Conservation (phyloP, 768 basidiomycete species). For the Inosperma sp. region DNA sequence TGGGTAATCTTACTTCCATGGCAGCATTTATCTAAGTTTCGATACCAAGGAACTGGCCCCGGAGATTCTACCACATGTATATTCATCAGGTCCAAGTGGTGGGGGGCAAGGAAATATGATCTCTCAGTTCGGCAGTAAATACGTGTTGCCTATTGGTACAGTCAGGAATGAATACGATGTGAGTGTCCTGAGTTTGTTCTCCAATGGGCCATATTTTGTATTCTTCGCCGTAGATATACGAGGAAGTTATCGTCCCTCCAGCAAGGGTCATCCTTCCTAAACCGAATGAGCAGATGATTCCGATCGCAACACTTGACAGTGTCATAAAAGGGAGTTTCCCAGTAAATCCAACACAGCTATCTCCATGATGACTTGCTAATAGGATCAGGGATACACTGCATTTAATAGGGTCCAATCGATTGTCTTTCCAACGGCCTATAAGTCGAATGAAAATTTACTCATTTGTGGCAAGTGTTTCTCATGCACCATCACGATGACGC, state of each 20-base stretch:
- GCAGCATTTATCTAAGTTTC: neutral
- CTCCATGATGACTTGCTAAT: slow-evolving; percentile 4
- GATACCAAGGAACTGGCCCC: slow-evolving; percentile 43
- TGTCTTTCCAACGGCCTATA: slow-evolving; percentile 87
- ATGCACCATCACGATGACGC: neutral
- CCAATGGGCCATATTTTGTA: neutral
- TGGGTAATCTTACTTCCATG: slow-evolving; percentile 25
- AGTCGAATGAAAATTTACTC: slow-evolving; percentile 95
- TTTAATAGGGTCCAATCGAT: slow-evolving; percentile 96
- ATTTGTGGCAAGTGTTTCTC: slow-evolving; percentile 62
- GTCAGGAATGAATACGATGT: slow-evolving; percentile 65
- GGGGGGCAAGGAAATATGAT: slow-evolving; percentile 58
- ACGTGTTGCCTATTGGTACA: slow-evolving; percentile 82
- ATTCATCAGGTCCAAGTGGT: slow-evolving; percentile 63
- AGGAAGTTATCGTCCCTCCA: slow-evolving; percentile 89
- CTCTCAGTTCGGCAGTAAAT: slow-evolving; percentile 71
- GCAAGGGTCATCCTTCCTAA: slow-evolving; percentile 72
- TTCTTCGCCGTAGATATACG: slow-evolving; percentile 56
- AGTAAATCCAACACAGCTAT: slow-evolving; percentile 38
- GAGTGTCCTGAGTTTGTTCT: slow-evolving; percentile 16
- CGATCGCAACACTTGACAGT: slow-evolving; percentile 67
- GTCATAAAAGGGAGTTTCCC: slow-evolving; percentile 81
- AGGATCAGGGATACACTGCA: slow-evolving; percentile 67
- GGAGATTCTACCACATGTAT: slow-evolving; percentile 83
- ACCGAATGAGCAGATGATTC: slow-evolving; percentile 62